These are phyloP conservation scores for Tolypocladium sp. DNA, from an alignment of 2,329 filamentous ascomycete species.

Conservation along the genomic window DNA sequence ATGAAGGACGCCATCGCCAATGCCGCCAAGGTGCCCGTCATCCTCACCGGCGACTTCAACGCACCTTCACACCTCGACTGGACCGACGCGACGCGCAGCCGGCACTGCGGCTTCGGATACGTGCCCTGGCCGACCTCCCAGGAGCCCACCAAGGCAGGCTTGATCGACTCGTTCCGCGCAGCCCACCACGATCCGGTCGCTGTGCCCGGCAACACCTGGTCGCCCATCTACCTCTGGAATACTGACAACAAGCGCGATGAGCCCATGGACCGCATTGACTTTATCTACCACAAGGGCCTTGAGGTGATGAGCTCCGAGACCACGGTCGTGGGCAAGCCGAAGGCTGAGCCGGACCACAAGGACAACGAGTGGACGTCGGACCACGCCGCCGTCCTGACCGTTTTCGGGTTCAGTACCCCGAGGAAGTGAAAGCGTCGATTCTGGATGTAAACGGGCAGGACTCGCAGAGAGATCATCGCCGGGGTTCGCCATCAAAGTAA, in stretches of 20 bases:
- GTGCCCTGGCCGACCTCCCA: slow-evolving; percentile 29
- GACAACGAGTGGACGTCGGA: slow-evolving; percentile 32
- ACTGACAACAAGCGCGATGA: slow-evolving; percentile 15
- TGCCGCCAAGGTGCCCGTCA: slow-evolving; percentile 21
- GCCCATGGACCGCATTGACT: slow-evolving; percentile 32
- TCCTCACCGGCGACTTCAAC: slow-evolving; percentile 32
- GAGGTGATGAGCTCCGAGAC: slow-evolving; percentile 19
- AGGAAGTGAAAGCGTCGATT: neutral
- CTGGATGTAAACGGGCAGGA: too few relatives aligned
- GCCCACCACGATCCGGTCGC: slow-evolving; percentile 23
- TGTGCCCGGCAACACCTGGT: slow-evolving; percentile 29
- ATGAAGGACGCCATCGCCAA: slow-evolving; percentile 22
- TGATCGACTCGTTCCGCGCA: slow-evolving; percentile 30
- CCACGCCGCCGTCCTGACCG: slow-evolving; percentile 24
- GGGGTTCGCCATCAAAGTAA: neutral
- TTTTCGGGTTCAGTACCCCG: slow-evolving; percentile 9
- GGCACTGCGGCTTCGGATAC: slow-evolving; percentile 24
- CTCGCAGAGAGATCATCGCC: neutral
- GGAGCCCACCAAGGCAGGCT: slow-evolving; percentile 21
- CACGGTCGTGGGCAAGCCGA: slow-evolving; percentile 19
- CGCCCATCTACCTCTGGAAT: slow-evolving; percentile 26
- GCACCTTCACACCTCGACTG: slow-evolving; percentile 34
- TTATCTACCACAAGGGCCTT: slow-evolving; percentile 30
- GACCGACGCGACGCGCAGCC: slow-evolving; percentile 19
- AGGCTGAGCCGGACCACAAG: slow-evolving; percentile 19